Conservation (phyloP, 768 basidiomycete genomes). For the Scleroderma citrinum region DNA sequence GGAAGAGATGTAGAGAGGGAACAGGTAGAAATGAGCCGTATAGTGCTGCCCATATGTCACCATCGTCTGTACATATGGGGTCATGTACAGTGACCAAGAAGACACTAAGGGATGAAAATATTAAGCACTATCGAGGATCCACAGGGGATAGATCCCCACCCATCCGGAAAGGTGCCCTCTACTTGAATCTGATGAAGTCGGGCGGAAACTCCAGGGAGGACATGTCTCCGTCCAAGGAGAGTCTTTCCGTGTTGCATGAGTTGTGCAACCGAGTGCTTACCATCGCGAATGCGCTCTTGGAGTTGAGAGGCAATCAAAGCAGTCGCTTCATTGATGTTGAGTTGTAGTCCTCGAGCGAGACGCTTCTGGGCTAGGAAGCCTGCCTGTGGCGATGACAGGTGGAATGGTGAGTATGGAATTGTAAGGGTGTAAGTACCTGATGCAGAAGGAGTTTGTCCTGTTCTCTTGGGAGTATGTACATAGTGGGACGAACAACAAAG, state of each 20-base stretch:
- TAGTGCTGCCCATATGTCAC: constrained; percentile 77
- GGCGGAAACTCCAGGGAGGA: constrained; percentile 71
- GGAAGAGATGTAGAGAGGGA: constrained; percentile 63
- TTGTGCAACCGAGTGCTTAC: constrained; percentile 73
- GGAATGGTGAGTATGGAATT: neutral
- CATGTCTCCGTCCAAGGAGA: constrained; percentile 83
- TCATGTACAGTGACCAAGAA: constrained; percentile 98
- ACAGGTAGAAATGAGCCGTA: constrained; percentile 91
- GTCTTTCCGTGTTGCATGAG: constrained; percentile 93
- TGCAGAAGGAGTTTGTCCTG: constrained; percentile 70
- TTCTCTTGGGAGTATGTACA: constrained; percentile 74
- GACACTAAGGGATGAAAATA: constrained; percentile 30
- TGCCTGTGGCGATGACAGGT: constrained; percentile 38
- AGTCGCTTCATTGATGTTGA: constrained; percentile 84
- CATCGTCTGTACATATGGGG: constrained; percentile 81
- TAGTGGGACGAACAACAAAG: too few species aligned
- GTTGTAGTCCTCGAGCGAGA: constrained; percentile 83
- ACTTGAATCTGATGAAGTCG: constrained; percentile 87
- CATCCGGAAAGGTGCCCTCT: constrained; percentile 86
- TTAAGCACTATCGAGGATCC: neutral
- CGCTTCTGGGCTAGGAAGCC: constrained; percentile 92
- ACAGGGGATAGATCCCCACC: constrained; percentile 41
- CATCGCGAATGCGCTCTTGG: constrained; percentile 94
- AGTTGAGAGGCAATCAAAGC: constrained; percentile 90
- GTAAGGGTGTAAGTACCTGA: constrained; percentile 37